Conservation (phyloP, 1,284 basidiomycete species). For the Puccinia horiana region DNA sequence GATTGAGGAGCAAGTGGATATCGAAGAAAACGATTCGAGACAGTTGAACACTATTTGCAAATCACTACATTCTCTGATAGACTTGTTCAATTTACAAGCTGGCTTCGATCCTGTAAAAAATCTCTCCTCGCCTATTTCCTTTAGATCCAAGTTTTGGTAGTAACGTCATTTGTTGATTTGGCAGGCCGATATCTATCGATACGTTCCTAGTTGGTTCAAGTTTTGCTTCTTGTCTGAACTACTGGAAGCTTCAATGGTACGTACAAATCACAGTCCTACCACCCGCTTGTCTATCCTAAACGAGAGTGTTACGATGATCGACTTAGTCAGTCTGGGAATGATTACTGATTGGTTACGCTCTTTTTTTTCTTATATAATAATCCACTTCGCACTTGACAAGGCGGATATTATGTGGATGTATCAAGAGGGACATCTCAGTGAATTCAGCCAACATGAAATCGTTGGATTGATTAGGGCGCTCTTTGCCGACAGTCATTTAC, state of each 20-base stretch:
- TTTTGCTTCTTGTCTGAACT: conserved; percentile 89
- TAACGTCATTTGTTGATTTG: background rate
- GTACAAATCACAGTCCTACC: background rate
- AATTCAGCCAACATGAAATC: conserved; percentile 83
- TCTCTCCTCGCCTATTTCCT: background rate
- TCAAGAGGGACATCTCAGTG: conserved; percentile 84
- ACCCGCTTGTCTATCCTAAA: background rate
- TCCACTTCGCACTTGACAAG: too few species aligned
- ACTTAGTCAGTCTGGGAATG: background rate
- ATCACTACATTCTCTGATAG: conserved; percentile 71
- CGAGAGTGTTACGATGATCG: background rate
- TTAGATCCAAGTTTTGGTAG: background rate
- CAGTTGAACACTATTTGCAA: conserved; percentile 77
- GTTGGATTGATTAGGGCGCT: conserved; percentile 77
- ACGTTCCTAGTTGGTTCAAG: conserved; percentile 90
- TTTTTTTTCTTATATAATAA: conserved; percentile 6
- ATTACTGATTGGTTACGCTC: background rate
- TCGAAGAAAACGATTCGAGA: conserved; percentile 85
- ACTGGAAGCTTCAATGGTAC: conserved; percentile 65
- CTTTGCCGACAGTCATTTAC: conserved; percentile 83
- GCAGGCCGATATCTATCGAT: conserved; percentile 49
- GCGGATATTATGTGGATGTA: conserved; percentile 87
- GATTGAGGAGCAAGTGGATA: conserved; percentile 79
- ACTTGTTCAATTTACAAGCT: conserved; percentile 72
- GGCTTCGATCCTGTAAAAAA: conserved; percentile 61